phyloP scores from a whole-genome alignment of 208 protist genomes.

The Trichomonas gallinae region DNA sequence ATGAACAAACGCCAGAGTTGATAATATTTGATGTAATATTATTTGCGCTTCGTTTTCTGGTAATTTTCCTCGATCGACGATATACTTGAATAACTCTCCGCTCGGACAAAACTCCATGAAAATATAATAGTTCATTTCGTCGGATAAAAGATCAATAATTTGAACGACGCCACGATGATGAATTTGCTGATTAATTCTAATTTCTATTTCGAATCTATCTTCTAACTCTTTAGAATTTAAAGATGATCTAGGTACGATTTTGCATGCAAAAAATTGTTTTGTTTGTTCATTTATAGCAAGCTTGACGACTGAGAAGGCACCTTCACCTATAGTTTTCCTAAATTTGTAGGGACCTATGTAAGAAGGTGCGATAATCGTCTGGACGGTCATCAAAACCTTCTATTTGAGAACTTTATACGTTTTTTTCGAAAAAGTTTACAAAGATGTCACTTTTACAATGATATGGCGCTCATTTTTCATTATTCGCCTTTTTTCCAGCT shows the following conservation, averaged over 20 bases:
- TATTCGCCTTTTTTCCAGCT: too few species aligned
- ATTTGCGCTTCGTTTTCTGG: background rate
- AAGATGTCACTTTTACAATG: too few species aligned
- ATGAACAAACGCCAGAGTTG: background rate
- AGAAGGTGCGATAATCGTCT: background rate
- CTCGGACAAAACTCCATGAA: conserved; percentile 14
- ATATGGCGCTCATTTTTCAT: too few species aligned
- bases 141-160: conserved; percentile 3
- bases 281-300: background rate
- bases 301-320: conserved; percentile 1
- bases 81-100: background rate
- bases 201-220: background rate
- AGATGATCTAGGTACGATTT: background rate
- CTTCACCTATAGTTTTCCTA: background rate
- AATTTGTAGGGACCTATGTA: background rate
- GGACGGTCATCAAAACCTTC: background rate
- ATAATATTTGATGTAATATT: background rate
- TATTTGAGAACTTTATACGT: background rate
- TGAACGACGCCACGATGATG: conserved; percentile 4
- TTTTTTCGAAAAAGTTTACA: background rate
- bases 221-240: background rate
- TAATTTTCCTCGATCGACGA: background rate
- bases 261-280: conserved; percentile 2
- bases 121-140: conserved; percentile 4
- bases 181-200: conserved; percentile 9